A percentile compares a stretch with the other conserved stretches of the same genome.
phyloP scores from a whole-genome alignment of 2,329 filamentous ascomycete species.

The Aspergillus sp. region DNA sequence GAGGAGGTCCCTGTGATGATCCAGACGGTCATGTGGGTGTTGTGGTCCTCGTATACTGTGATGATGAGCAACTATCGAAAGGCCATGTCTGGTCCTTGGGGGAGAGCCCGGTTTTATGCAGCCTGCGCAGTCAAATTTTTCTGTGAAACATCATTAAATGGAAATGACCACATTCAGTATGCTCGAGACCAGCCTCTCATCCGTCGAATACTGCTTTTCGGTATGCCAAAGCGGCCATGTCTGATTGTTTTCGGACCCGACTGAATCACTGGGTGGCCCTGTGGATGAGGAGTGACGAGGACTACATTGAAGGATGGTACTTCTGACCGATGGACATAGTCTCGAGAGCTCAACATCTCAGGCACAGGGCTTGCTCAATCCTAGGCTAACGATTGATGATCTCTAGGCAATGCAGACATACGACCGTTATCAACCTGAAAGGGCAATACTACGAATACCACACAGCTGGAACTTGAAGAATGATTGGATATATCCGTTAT shows the following conservation, averaged over 20 bases:
- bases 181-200: too few relatives aligned
- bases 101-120: background rate
- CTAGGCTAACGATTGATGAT: too few relatives aligned
- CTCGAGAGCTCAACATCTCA: too few relatives aligned
- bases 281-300: too few relatives aligned
- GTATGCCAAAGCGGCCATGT: background rate
- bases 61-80: background rate
- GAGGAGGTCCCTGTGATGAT: slow-evolving; percentile 37
- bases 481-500: background rate
- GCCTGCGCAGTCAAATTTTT: too few relatives aligned
- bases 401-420: too few relatives aligned
- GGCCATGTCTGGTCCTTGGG: background rate
- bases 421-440: background rate
- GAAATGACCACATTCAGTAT: too few relatives aligned
- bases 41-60: background rate
- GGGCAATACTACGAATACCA: background rate
- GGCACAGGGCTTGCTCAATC: too few relatives aligned
- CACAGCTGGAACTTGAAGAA: background rate
- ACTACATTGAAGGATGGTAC: too few relatives aligned
- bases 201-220: background rate
- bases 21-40: slow-evolving; percentile 24
- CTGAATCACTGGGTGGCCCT: background rate
- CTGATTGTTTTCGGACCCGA: background rate
- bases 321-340: too few relatives aligned
- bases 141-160: too few relatives aligned